A percentile compares a stretch with the other conserved stretches of the same genome.
Conservation (phyloP, 2,329 filamentous ascomycete species). For the Colletotrichum liaoningense region DNA sequence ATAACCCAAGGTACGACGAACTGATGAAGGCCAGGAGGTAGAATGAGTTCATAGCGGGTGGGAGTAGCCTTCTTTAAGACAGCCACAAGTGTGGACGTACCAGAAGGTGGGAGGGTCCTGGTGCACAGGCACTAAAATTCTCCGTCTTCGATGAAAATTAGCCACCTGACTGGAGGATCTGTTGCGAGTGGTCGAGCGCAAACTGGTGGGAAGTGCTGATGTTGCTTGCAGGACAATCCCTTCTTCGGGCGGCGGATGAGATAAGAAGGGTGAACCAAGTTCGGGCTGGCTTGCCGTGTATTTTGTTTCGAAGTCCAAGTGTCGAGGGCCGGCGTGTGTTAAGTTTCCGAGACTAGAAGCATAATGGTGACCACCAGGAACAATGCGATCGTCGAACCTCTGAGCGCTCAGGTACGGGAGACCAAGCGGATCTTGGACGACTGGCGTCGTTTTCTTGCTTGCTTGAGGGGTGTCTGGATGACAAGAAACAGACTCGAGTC, state of each 20-base stretch:
- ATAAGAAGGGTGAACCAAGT: constrained; percentile 41
- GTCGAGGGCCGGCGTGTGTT: constrained; percentile 44
- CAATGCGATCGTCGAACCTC: constrained; percentile 38
- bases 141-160: constrained; percentile 38
- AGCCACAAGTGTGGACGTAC: constrained; percentile 37
- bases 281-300: constrained; percentile 42
- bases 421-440: constrained; percentile 36
- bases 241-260: constrained; percentile 39
- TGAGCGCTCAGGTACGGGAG: constrained; percentile 38
- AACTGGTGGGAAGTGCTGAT: constrained; percentile 39
- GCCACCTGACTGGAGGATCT: constrained; percentile 39
- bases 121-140: constrained; percentile 41
- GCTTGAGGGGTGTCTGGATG: constrained; percentile 33
- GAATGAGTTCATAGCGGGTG: constrained; percentile 38
- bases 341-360: constrained; percentile 47
- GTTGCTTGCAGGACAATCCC: constrained; percentile 38
- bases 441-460: constrained; percentile 29
- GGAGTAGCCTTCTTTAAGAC: constrained; percentile 42
- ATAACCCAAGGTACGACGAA: constrained; percentile 37
- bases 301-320: constrained; percentile 48
- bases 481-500: constrained; percentile 34
- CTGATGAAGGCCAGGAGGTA: constrained; percentile 33
- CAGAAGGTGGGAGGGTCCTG: constrained; percentile 37
- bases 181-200: constrained; percentile 39
- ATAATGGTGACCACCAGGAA: constrained; percentile 41